Evolutionary conservation across 257 asterid species (phyloP), one percentile per base, ranked within the genome.

Genomic region (Solanum medicagineum): DNA sequence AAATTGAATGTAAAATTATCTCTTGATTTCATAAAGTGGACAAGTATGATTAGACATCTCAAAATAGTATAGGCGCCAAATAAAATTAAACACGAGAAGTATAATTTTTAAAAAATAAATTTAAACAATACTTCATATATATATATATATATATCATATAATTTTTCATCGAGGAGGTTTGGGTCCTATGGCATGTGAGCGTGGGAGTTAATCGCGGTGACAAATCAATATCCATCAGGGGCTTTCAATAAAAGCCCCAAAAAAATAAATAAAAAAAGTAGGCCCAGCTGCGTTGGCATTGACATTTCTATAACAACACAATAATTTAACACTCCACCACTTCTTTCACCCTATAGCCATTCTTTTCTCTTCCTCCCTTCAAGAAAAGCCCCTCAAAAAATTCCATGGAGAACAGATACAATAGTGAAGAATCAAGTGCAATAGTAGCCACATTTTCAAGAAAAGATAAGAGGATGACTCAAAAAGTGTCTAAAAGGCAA

Each of bases 271-370:
- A 79, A 59, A 12, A 68, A 63, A 19, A 65, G 92, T 90, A 80
- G 93, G 93, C 55, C 89, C 92, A 89, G 87, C 87, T 88, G 86
- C 80, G 92, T 87, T 89, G 93, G 90, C 93, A 87, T 90, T 91
- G 90, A 89, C 90, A 92, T 87, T 88, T 90, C 89, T 84, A 83
- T 59, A 85, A 80, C 88, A 81, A 42, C 57, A 24, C 82, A 54
- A 54, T 89, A 89, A 89, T 88, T 89, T 88, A 89, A 88, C 91
- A 74, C 88, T 88, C 85, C 89, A 26, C 77, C 80, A 11, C 69
- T 42, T 8, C 16, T 36, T 87, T 24, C 53, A 44, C 83, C 60
- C 70, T 65, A n/a, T 20, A 63, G 13, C 20, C 88, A 54, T 51
- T 66, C 85, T 24, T 13, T 22, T 13, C 40, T 82, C 77, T 5